These are phyloP conservation scores for Zarea fungicola DNA, from an alignment of 2,329 filamentous ascomycete genomes.

Conservation along the genomic window DNA sequence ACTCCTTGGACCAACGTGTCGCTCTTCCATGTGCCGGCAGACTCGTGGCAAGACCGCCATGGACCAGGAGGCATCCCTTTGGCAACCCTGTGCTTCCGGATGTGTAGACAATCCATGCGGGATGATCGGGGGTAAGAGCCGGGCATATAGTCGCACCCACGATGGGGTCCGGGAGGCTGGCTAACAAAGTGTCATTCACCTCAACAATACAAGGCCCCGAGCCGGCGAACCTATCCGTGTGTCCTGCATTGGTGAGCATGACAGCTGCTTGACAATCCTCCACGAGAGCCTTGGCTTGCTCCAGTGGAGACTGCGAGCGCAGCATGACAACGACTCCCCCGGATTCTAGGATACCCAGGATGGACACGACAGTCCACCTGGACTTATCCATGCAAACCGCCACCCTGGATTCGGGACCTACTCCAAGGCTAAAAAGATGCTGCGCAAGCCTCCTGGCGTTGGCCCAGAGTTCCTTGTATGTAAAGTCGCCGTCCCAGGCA, in stretches of 20 bases:
- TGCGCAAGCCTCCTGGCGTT: constrained; percentile 3
- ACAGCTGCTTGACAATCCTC: constrained; percentile 4
- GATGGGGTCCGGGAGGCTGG: not conserved
- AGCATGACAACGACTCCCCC: constrained; percentile 11
- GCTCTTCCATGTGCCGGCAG: not conserved
- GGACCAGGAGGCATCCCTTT: not conserved
- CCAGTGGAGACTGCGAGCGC: not conserved
- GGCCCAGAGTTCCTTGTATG: constrained; percentile 28
- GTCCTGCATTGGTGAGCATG: constrained; percentile 6
- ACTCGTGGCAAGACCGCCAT: constrained; percentile 6
- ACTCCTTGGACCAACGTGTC: not conserved
- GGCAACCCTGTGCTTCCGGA: not conserved
- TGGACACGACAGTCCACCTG: constrained; percentile 11
- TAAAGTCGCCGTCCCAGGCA: constrained; percentile 36
- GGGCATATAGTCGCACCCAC: constrained; percentile 3
- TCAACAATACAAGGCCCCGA: constrained; percentile 2
- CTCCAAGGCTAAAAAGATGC: constrained; percentile 9
- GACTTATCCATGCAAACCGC: constrained; percentile 14
- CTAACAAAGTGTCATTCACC: constrained; percentile 1
- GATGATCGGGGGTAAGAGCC: not conserved
- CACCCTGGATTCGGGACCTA: constrained; percentile 8
- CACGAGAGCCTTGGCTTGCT: not conserved
- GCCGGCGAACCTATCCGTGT: not conserved
- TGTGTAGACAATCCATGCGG: not conserved
- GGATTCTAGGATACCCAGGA: constrained; percentile 9